phyloP scores from a whole-genome alignment of 805 yeast species.

The Trichomonascus vanleenenianus region DNA sequence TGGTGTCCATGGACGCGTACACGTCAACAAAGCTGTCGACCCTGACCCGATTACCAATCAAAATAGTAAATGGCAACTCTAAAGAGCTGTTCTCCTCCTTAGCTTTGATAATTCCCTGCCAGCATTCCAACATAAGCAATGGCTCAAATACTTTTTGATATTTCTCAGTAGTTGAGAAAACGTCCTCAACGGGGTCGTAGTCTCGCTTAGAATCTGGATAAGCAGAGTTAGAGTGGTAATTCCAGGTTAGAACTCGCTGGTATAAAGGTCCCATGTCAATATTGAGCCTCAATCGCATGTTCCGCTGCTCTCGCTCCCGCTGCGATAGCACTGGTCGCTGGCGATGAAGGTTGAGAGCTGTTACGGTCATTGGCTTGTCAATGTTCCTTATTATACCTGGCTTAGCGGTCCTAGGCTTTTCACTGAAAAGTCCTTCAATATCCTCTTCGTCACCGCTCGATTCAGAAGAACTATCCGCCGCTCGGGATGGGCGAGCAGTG shows the following conservation, averaged over 20 bases:
- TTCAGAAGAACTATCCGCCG: constrained; percentile 16
- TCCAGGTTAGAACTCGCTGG: constrained; percentile 64
- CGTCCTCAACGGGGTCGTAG: constrained; percentile 44
- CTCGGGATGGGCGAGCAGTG: no score
- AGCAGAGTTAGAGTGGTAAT: constrained; percentile 48
- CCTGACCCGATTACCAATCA: constrained; percentile 72
- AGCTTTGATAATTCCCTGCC: constrained; percentile 81
- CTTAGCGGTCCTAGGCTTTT: constrained; percentile 25
- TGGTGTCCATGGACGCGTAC: constrained; percentile 58
- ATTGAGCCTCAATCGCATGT: constrained; percentile 71
- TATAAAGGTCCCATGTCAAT: constrained; percentile 75
- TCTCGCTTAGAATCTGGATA: constrained; percentile 40
- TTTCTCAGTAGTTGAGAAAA: constrained; percentile 51
- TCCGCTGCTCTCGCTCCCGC: constrained; percentile 53
- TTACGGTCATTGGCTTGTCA: constrained; percentile 7
- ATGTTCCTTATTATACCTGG: constrained; percentile 17
- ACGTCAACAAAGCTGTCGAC: constrained; percentile 86
- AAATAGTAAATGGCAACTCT: constrained; percentile 54
- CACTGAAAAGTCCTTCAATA: constrained; percentile 32
- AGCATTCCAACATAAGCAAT: constrained; percentile 75
- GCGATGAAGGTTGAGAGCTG: no score
- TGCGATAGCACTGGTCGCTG: no score
- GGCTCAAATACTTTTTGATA: constrained; percentile 73
- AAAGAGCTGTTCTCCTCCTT: constrained; percentile 44
- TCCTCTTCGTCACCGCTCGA: constrained; percentile 36